Base-by-base conservation (phyloP, 1,139 yeast species). In the Diutina rugosa region DNA sequence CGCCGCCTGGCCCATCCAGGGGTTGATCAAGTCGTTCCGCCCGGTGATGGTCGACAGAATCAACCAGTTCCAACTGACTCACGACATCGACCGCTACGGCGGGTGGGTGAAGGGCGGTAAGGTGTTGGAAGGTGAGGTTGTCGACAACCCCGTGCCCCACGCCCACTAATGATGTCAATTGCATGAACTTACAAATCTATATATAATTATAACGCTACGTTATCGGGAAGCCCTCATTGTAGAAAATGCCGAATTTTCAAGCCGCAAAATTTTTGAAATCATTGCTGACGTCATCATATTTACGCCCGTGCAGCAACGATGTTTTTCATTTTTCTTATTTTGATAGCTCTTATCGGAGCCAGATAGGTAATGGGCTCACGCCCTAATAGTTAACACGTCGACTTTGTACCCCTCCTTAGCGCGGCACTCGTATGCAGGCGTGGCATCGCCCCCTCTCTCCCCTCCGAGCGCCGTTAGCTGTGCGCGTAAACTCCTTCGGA, bases 1-100 rank as follows among this genome's bases (percentile, higher is more conserved):
- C 49, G 90, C 95, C 59, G 91, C 95, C 54, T 88, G 96, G 96
- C 96, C 96, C 55, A 78, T 88, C 59, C 96, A 88, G 73, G 96
- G 96, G 58, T 79, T 88, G 63, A 85, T 88, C 63, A 84, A 85
- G 68, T 84, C 87, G 63, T 88, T 88, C 78, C 81, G 89, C 69
- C 95, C 95, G 6, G 81, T 83, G 60, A 82, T 88, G 81, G 84
- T 83, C 64, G 88, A 83, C 56, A 81, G 91, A 72, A 84, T 87
- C 64, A 75, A 79, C 60, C 65, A 78, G 62, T 74, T 69, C 65
- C 81, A 81, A 57, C 66, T 67, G 54, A 56, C 53, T 65, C 72
- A 80, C 57, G 69, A 76, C 32, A 78, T 85, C 55, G 67, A 76
- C 29, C 44, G 53, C 41, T 78, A 79, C 59, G 96, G 96, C 67